Evolutionary conservation across 371 early-diverging fungal genomes (phyloP), one percentile per base, ranked within the genome.

Genomic region (Haplosporangium sp.): DNA sequence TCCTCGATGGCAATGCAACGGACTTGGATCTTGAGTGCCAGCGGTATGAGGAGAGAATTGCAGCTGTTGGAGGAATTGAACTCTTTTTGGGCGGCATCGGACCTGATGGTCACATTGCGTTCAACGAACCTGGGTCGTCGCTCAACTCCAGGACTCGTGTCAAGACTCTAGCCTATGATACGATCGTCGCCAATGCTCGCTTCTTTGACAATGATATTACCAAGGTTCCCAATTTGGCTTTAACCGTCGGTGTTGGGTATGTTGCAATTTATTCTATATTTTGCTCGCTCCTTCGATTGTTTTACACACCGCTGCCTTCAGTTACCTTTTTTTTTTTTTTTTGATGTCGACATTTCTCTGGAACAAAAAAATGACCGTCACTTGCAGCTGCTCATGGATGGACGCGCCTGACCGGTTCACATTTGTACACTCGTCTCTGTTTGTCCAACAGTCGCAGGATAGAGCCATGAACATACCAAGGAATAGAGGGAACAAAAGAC

Each of bases 101-200:
- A 8, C 95, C 95, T 4, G 95, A 95, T 77, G 95, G 95, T 42
- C 95, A 95, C 72, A 94, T 95, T 77, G 95, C 95, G 12, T 95
- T 95, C 70, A 95, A 95, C 69, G 95, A 95, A 73, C 95, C 95
- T 11, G 95, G 95, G n/a, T 94, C 94, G 18, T 94, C 94, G 13
- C 84, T 95, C 41, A 90, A 90, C 58, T 94, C 94, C 2, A 87
- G 93, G 20, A 95, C 95, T 6, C 87, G 95, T 45, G 94, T 93
- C 82, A 95, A 95, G 85, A 95, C 95, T 16, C 82, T 95, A 41
- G 95, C 95, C 6, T 95, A 95, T 80, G 95, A 95, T 62, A 95
- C 95, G 10, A 94, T 95, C 54, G 85, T 95, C 64, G 95, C 95
- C 52, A 95, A 95, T 71, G 91, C 95, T 40, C 83, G 95, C 20